Percentiles rank a stretch among this genome's conserved stretches.
These are phyloP conservation scores for Caloboletus firmus DNA, from an alignment of 1,284 basidiomycete genomes.

Conservation along the genomic window DNA sequence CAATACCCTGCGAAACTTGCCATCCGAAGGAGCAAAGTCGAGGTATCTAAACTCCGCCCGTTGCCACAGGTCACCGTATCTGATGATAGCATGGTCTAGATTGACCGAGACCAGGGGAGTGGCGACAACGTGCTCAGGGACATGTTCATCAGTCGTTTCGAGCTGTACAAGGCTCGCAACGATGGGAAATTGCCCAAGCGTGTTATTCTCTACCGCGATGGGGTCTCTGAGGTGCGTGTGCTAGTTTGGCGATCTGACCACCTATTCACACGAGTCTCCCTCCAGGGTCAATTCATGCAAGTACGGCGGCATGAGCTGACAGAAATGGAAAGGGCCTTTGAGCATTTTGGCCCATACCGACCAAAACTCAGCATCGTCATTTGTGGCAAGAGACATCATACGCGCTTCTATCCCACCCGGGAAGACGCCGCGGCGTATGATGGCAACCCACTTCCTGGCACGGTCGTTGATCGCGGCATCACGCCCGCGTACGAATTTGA, in stretches of 20 bases:
- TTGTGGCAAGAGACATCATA: conserved; percentile 79
- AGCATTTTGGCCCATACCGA: conserved; percentile 52
- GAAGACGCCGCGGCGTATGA: conserved; percentile 52
- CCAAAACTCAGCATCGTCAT: conserved; percentile 71
- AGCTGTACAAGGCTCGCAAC: conserved; percentile 54
- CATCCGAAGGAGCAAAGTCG: conserved; percentile 63
- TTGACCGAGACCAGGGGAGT: conserved; percentile 49
- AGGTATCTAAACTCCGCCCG: conserved; percentile 45
- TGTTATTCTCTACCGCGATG: conserved; percentile 72
- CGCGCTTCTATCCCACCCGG: conserved; percentile 63
- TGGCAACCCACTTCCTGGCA: conserved; percentile 72
- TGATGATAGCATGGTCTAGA: conserved; percentile 40
- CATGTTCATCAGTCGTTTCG: conserved; percentile 71
- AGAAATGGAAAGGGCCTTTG: conserved; percentile 57
- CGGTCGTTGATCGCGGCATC: conserved; percentile 70
- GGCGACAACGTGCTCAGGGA: conserved; percentile 44
- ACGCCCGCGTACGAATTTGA: conserved; percentile 74
- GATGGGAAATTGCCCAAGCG: conserved; percentile 53
- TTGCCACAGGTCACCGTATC: not conserved
- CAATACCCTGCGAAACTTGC: conserved; percentile 69
- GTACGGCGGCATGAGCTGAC: conserved; percentile 59
- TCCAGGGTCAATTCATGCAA: conserved; percentile 64
- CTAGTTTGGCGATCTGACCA: not conserved
- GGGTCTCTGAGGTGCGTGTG: conserved; percentile 65
- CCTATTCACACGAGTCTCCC: not conserved